These are phyloP conservation scores for Avena eriantha DNA, from an alignment of 176 grass and related monocot genomes.

Conservation along the genomic window DNA sequence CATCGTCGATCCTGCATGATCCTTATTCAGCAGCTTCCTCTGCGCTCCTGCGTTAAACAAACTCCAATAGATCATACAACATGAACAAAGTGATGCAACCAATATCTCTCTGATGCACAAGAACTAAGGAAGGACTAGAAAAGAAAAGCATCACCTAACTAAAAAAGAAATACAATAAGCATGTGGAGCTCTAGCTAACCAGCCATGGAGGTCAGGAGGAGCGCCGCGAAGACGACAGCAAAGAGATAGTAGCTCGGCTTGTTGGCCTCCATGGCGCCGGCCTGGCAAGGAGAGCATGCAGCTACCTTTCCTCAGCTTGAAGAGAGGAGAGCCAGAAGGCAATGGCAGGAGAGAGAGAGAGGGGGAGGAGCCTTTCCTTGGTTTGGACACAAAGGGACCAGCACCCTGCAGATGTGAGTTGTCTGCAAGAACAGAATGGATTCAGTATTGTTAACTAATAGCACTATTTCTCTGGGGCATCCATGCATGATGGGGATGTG, in stretches of 20 bases:
- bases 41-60: conserved; percentile 43
- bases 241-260: conserved; percentile 45
- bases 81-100: background rate
- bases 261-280: conserved; percentile 46
- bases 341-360: conserved; percentile 39
- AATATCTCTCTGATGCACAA: conserved; percentile 7
- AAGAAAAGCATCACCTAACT: conserved; percentile 12
- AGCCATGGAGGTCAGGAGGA: conserved; percentile 54
- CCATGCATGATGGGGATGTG: conserved; percentile 50
- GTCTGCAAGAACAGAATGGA: conserved; percentile 48
- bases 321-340: conserved; percentile 34
- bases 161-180: background rate
- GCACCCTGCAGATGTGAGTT: conserved; percentile 51
- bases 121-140: background rate
- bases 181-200: conserved; percentile 32
- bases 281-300: conserved; percentile 35
- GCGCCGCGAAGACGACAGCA: conserved; percentile 37
- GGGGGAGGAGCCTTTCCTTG: conserved; percentile 50
- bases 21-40: conserved; percentile 39
- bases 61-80: conserved; percentile 27
- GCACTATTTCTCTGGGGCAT: background rate
- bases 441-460: conserved; percentile 26
- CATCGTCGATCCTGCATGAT: conserved; percentile 33
- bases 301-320: conserved; percentile 40
- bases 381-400: conserved; percentile 68